phyloP scores from a whole-genome alignment of 306 rosid genomes.

The Prunus armeniaca region DNA sequence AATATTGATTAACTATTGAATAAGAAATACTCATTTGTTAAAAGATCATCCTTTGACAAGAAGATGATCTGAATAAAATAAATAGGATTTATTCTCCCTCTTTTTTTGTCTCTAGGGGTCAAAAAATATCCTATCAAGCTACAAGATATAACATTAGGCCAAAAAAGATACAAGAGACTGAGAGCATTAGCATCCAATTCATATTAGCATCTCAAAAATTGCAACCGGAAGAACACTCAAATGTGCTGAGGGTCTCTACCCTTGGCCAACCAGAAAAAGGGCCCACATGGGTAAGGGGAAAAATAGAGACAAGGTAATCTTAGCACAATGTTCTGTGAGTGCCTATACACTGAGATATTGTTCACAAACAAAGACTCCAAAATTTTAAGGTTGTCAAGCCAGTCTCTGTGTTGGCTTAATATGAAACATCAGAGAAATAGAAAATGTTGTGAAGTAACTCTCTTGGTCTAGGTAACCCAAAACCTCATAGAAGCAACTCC shows the following conservation, averaged over 20 bases:
- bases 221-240: conserved; percentile 2
- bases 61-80: neutral
- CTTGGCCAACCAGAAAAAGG: conserved; percentile 17
- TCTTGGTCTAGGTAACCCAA: conserved; percentile 44
- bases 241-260: conserved; percentile 5
- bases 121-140: neutral
- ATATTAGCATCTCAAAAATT: conserved; percentile 11
- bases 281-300: conserved; percentile 11
- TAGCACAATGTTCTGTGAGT: conserved; percentile 26
- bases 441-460: conserved; percentile 22
- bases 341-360: conserved; percentile 37
- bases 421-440: conserved; percentile 33
- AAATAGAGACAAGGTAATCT: conserved; percentile 21
- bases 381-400: conserved; percentile 55
- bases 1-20: too few relatives aligned
- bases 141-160: neutral
- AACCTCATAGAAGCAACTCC: conserved; percentile 47
- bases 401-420: conserved; percentile 34
- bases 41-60: neutral
- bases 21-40: too few relatives aligned
- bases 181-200: neutral
- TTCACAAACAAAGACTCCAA: conserved; percentile 50
- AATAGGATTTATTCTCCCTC: too few relatives aligned
- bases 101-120: neutral
- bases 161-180: neutral